Evolutionary conservation across 352 stramenopile species (phyloP).

Genomic region (Blastocystis sp.): DNA sequence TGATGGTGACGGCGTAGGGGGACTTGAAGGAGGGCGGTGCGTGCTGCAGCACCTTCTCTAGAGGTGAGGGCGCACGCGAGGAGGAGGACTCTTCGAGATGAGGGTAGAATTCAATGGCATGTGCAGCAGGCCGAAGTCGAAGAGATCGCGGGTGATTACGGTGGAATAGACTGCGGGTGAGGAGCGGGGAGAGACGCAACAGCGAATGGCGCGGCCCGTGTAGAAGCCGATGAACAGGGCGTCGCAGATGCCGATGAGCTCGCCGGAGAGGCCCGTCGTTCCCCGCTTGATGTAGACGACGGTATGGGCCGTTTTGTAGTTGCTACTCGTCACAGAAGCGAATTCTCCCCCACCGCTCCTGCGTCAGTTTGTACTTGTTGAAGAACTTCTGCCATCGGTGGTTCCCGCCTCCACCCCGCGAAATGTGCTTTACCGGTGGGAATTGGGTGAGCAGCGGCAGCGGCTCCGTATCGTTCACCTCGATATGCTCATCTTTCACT

Average conservation of each 20-base stretch:
- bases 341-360: no score
- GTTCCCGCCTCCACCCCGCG: no score
- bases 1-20: background rate
- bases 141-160: slow-evolving; percentile 21
- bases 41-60: background rate
- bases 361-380: no score
- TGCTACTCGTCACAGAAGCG: no score
- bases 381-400: no score
- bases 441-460: no score
- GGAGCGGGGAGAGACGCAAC: background rate
- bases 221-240: slow-evolving; percentile 14
- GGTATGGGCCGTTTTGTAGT: background rate
- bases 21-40: background rate
- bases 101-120: background rate
- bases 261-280: slow-evolving; percentile 46
- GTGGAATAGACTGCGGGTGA: slow-evolving; percentile 11
- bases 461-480: no score
- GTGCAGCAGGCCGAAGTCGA: slow-evolving; percentile 4
- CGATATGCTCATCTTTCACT: background rate
- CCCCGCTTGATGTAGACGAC: slow-evolving; percentile 52
- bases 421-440: no score
- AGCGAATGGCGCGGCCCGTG: slow-evolving; percentile 11
- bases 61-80: background rate
- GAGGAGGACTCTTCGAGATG: background rate
- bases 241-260: slow-evolving; percentile 63